Evolutionary conservation across 768 basidiomycete genomes (phyloP).

Genomic region (Mycena belliarum): DNA sequence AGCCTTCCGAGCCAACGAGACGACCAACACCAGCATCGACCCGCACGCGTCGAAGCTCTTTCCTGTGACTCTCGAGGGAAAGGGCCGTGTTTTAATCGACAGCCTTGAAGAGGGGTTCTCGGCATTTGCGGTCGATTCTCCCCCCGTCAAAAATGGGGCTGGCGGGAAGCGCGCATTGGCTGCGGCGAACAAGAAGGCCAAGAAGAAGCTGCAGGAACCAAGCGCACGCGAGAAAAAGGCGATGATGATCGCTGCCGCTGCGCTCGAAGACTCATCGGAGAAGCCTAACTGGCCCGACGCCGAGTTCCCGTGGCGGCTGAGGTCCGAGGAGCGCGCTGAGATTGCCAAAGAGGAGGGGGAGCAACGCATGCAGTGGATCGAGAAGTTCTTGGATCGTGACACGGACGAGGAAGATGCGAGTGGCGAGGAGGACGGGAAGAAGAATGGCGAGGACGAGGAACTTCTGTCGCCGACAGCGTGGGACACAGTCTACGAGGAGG

Average conservation of each 20-base stretch:
- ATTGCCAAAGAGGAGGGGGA: conserved; percentile 54
- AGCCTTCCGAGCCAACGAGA: conserved; percentile 56
- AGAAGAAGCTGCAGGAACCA: conserved; percentile 49
- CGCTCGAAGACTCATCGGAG: conserved; percentile 37
- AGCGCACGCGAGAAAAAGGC: conserved; percentile 37
- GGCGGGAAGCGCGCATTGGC: conserved; percentile 33
- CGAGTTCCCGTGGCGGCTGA: conserved; percentile 76
- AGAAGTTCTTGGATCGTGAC: conserved; percentile 71
- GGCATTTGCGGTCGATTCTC: conserved; percentile 30
- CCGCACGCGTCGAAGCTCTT: conserved; percentile 44
- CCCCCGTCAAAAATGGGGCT: conserved; percentile 41
- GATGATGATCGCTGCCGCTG: conserved; percentile 20
- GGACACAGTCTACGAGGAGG: conserved; percentile 32
- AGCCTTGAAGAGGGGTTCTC: conserved; percentile 35
- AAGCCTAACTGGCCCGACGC: conserved; percentile 78
- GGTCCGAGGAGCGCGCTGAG: conserved; percentile 56
- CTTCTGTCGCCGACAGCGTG: conserved; percentile 31
- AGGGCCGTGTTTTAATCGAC: conserved; percentile 72
- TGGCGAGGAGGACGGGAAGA: conserved; percentile 26
- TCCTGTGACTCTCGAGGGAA: conserved; percentile 66
- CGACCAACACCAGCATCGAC: conserved; percentile 32
- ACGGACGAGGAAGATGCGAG: conserved; percentile 59
- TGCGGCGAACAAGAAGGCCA: conserved; percentile 23
- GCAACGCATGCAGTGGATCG: conserved; percentile 65
- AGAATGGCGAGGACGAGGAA: conserved; percentile 31